Percentiles rank a stretch among this genome's conserved stretches.
Conservation (phyloP, 2,329 filamentous ascomycete species). For the Aspergillus ochraceoroseus region DNA sequence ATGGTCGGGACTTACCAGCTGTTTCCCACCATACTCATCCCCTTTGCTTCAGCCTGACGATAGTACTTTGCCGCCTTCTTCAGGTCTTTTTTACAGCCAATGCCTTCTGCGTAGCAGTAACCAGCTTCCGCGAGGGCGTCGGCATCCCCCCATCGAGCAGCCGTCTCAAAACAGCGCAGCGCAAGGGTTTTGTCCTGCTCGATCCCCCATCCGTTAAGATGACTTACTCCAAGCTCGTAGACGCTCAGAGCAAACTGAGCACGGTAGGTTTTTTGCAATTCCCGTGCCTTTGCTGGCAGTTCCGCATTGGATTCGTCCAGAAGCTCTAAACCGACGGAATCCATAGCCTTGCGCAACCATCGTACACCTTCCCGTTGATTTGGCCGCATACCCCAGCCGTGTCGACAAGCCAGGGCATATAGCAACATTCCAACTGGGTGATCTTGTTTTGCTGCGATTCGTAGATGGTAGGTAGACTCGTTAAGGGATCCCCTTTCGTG, state of each 20-base stretch:
- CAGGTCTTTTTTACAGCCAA: conserved; percentile 92
- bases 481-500: conserved; percentile 83
- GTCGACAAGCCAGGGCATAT: conserved; percentile 88
- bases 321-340: conserved; percentile 74
- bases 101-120: conserved; percentile 90
- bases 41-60: conserved; percentile 81
- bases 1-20: conserved; percentile 68
- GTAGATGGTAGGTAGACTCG: conserved; percentile 93
- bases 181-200: conserved; percentile 85
- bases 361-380: conserved; percentile 85
- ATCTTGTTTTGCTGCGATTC: conserved; percentile 77
- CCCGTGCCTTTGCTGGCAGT: conserved; percentile 55
- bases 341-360: conserved; percentile 88
- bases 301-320: conserved; percentile 62
- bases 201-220: conserved; percentile 98
- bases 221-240: conserved; percentile 92
- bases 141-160: conserved; percentile 88
- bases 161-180: conserved; percentile 91
- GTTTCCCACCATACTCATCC: conserved; percentile 96
- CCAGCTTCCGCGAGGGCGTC: conserved; percentile 92
- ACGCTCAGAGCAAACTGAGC: conserved; percentile 93
- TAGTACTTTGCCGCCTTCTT: conserved; percentile 92
- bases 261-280: conserved; percentile 69
- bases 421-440: conserved; percentile 92
- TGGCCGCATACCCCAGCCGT: conserved; percentile 95